phyloP scores from a whole-genome alignment of 1,139 yeast species.

The Nakaseomyces kungkrabaensis region DNA sequence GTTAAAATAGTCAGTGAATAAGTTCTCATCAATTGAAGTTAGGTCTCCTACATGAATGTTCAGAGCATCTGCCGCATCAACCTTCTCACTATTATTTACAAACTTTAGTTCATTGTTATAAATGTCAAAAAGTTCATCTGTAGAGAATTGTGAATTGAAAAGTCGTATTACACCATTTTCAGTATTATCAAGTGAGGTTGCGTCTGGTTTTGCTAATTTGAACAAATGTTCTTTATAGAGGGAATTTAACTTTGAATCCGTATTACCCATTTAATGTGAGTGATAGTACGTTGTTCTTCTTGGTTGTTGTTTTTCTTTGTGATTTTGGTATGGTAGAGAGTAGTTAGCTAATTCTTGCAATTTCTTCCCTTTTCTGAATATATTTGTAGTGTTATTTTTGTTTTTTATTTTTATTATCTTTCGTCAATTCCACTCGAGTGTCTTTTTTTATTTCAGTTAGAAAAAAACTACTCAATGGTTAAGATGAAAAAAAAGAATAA shows the following conservation, averaged over 20 bases:
- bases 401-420: too few relatives aligned
- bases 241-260: conserved; percentile 50
- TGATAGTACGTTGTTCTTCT: not conserved
- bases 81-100: not conserved
- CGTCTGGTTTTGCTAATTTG: conserved; percentile 44
- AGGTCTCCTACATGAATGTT: not conserved
- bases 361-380: too few relatives aligned
- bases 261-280: conserved; percentile 46
- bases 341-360: too few relatives aligned
- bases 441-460: too few relatives aligned
- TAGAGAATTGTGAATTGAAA: conserved; percentile 1
- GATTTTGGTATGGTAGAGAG: not conserved
- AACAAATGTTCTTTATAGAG: conserved; percentile 51
- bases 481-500: too few relatives aligned
- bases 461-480: too few relatives aligned
- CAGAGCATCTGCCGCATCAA: not conserved
- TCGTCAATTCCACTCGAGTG: too few relatives aligned
- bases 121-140: not conserved
- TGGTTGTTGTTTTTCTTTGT: not conserved
- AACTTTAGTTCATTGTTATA: not conserved
- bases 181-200: conserved; percentile 17
- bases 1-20: conserved; percentile 1
- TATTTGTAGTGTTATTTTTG: too few relatives aligned
- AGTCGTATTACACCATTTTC: conserved; percentile 2
- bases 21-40: not conserved